phyloP scores from a whole-genome alignment of 73 alveolate species.

The Blepharisma japonicum region DNA sequence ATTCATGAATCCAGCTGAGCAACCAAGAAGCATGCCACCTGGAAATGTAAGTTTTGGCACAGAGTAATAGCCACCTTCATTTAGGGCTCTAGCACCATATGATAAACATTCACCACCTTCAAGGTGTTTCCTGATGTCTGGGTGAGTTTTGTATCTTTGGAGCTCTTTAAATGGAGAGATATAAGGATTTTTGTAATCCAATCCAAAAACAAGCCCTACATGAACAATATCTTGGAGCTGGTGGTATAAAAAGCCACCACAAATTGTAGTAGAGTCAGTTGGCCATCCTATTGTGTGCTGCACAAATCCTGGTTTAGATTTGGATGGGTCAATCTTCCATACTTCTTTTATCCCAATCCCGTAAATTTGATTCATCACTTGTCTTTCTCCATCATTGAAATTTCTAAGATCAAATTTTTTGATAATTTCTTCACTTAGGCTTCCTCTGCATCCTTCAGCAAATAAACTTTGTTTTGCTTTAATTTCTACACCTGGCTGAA shows the following conservation, averaged over 20 bases:
- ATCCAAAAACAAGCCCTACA: conserved; percentile 90
- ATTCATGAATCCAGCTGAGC: conserved; percentile 84
- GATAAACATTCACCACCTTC: conserved; percentile 71
- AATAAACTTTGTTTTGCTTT: conserved; percentile 88
- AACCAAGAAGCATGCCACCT: conserved; percentile 86
- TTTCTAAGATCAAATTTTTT: conserved; percentile 50
- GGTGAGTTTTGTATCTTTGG: conserved; percentile 81
- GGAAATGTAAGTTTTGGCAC: conserved; percentile 81
- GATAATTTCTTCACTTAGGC: conserved; percentile 67
- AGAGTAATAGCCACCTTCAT: conserved; percentile 84
- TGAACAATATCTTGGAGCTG: conserved; percentile 43
- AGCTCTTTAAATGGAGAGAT: conserved; percentile 53
- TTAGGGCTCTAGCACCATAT: conserved; percentile 76
- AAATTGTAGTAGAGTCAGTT: conserved; percentile 67
- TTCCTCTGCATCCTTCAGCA: conserved; percentile 96
- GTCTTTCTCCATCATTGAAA: conserved; percentile 37
- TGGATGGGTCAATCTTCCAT: conserved; percentile 67
- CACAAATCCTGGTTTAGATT: conserved; percentile 74
- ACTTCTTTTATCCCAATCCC: conserved; percentile 95
- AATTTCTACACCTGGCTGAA: conserved; percentile 53
- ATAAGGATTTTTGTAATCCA: conserved; percentile 90
- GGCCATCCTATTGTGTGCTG: conserved; percentile 97
- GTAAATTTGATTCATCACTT: conserved; percentile 59
- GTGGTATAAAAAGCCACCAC: conserved; percentile 95
- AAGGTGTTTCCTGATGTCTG: conserved; percentile 50